These are phyloP conservation scores for Ophiostoma quercus DNA, from an alignment of 2,329 filamentous ascomycete genomes.

Conservation along the genomic window DNA sequence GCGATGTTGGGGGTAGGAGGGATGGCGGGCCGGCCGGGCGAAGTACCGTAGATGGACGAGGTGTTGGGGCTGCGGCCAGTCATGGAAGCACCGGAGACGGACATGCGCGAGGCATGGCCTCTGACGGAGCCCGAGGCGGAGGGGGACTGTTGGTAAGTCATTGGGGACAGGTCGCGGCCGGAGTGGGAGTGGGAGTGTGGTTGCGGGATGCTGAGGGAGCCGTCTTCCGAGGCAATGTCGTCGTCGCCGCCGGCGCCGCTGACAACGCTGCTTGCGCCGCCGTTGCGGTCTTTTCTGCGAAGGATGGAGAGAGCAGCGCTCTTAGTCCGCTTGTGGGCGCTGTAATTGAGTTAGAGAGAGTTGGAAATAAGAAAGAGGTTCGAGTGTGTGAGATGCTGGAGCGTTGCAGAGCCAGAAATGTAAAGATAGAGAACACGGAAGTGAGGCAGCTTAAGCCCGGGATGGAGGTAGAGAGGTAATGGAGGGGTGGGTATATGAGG, in stretches of 20 bases:
- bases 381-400: background rate
- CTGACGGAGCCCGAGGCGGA: slow-evolving; percentile 34
- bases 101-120: slow-evolving; percentile 46
- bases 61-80: slow-evolving; percentile 38
- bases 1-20: slow-evolving; percentile 18
- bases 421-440: background rate
- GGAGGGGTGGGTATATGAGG: slow-evolving; percentile 12
- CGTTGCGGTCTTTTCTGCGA: slow-evolving; percentile 44
- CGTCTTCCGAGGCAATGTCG: slow-evolving; percentile 46
- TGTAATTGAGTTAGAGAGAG: slow-evolving; percentile 1
- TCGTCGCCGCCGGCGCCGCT: slow-evolving; percentile 45
- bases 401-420: background rate
- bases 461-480: background rate
- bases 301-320: slow-evolving; percentile 51
- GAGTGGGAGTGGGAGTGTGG: slow-evolving; percentile 27
- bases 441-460: background rate
- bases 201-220: slow-evolving; percentile 32
- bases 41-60: slow-evolving; percentile 19
- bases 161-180: slow-evolving; percentile 18
- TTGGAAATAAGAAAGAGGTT: background rate
- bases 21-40: slow-evolving; percentile 10
- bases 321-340: slow-evolving; percentile 50
- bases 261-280: slow-evolving; percentile 45
- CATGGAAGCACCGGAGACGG: slow-evolving; percentile 39
- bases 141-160: slow-evolving; percentile 25